Percentiles rank a stretch among this genome's conserved stretches.
phyloP scores from a whole-genome alignment of 1,139 yeast genomes.

The Yamadazyma spencermartinsiae region DNA sequence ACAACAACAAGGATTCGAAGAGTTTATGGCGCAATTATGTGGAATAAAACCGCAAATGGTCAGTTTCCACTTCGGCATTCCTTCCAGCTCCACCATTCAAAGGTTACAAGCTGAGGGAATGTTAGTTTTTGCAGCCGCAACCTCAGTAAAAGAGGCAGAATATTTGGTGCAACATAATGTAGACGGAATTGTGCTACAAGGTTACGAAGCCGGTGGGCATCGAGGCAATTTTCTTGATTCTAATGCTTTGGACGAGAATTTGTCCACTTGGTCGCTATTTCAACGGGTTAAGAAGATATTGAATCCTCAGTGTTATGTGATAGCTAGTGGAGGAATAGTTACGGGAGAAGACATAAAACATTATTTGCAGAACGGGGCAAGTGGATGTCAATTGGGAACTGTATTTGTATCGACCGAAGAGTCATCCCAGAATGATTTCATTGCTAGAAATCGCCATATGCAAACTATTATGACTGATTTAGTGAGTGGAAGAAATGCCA shows the following conservation, averaged over 20 bases:
- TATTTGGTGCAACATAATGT: conserved; percentile 23
- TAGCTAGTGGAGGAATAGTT: conserved; percentile 52
- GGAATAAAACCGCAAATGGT: conserved; percentile 32
- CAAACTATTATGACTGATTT: conserved; percentile 36
- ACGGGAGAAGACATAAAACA: conserved; percentile 24
- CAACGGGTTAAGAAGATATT: conserved; percentile 18
- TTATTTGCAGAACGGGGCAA: conserved; percentile 37
- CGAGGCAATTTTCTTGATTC: conserved; percentile 42
- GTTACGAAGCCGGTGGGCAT: conserved; percentile 59
- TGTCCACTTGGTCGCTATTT: conserved; percentile 36
- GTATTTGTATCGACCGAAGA: conserved; percentile 41
- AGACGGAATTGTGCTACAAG: conserved; percentile 49
- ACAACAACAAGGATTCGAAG: conserved; percentile 8
- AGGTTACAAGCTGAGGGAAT: conserved; percentile 46
- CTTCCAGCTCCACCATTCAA: conserved; percentile 36
- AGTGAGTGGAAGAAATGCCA: conserved; percentile 41
- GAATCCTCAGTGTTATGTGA: conserved; percentile 25
- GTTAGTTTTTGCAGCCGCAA: conserved; percentile 50
- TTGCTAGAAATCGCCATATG: conserved; percentile 9
- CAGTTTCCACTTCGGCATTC: conserved; percentile 54
- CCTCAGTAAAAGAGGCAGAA: conserved; percentile 40
- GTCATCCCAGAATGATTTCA: conserved; percentile 22
- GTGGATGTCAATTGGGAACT: conserved; percentile 51
- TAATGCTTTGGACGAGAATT: conserved; percentile 28
- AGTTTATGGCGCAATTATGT: conserved; percentile 14